A percentile compares a stretch with the other conserved stretches of the same genome.
Conservation (phyloP, 495 filamentous ascomycete species). For the Cryomyces minteri region DNA sequence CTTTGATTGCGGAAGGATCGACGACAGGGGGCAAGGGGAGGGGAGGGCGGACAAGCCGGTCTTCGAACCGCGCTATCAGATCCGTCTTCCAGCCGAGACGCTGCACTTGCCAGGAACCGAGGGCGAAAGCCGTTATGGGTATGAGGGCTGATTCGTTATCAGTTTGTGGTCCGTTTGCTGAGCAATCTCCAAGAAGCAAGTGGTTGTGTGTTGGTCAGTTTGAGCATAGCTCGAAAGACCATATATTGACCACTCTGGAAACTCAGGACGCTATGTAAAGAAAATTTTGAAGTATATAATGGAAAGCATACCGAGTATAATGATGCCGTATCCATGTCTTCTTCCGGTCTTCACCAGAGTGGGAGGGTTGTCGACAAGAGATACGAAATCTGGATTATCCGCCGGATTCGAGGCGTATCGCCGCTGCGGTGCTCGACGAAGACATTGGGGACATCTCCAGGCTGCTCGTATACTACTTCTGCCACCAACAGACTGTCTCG, state of each 20-base stretch:
- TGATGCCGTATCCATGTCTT: constrained; percentile 64
- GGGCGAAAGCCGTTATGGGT: constrained; percentile 71
- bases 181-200: no score
- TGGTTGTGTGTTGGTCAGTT: no score
- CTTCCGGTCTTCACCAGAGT: constrained; percentile 51
- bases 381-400: constrained; percentile 56
- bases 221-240: no score
- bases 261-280: not conserved
- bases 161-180: no score
- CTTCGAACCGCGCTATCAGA: constrained; percentile 73
- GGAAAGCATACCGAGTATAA: constrained; percentile 44
- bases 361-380: constrained; percentile 72
- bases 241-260: not conserved
- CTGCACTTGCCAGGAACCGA: constrained; percentile 93
- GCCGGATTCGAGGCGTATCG: constrained; percentile 24
- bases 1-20: constrained; percentile 57
- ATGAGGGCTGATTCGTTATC: constrained; percentile 44
- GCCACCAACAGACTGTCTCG: not conserved
- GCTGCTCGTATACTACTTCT: not conserved
- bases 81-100: constrained; percentile 87
- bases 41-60: constrained; percentile 70
- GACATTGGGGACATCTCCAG: not conserved
- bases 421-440: not conserved
- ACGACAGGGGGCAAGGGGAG: constrained; percentile 70
- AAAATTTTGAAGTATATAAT: not conserved